phyloP scores from a whole-genome alignment of 2,329 filamentous ascomycete genomes.

The Pyrenophora tritici-repentis region DNA sequence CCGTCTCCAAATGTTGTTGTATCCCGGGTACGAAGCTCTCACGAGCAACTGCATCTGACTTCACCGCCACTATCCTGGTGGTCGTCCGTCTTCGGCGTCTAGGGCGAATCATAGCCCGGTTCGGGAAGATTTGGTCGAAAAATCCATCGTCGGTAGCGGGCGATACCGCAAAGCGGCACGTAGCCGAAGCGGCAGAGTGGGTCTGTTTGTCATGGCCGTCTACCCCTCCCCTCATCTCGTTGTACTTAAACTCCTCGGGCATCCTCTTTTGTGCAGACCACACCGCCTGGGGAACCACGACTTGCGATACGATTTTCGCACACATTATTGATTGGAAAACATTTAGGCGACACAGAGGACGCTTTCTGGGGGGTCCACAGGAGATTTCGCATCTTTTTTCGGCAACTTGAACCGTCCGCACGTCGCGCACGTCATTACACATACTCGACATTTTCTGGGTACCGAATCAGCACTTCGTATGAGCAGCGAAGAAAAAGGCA shows the following conservation, averaged over 20 bases:
- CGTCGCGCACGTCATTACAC: not conserved
- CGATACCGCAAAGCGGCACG: constrained; percentile 24
- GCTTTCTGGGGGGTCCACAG: constrained; percentile 6
- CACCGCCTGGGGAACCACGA: constrained; percentile 8
- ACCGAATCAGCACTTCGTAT: constrained; percentile 28
- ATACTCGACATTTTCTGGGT: not conserved
- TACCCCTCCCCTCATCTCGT: constrained; percentile 4
- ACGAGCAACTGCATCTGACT: not conserved
- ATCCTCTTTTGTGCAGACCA: constrained; percentile 2
- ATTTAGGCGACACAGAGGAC: constrained; percentile 1
- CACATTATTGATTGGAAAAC: constrained; percentile 8
- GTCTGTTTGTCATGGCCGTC: constrained; percentile 9
- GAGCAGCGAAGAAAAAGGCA: constrained; percentile 48
- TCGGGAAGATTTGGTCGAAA: constrained; percentile 4
- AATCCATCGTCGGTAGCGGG: constrained; percentile 23
- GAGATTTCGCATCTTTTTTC: not conserved
- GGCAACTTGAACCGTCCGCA: not conserved
- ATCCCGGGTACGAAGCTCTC: constrained; percentile 9
- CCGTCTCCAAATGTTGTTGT: constrained; percentile 16
- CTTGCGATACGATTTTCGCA: constrained; percentile 5
- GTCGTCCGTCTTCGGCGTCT: constrained; percentile 13
- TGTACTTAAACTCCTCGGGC: constrained; percentile 9
- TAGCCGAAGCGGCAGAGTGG: constrained; percentile 18
- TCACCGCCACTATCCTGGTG: constrained; percentile 14
- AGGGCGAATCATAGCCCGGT: constrained; percentile 18